Evolutionary conservation across 2,329 filamentous ascomycete genomes (phyloP), one percentile per base, ranked within the genome.

Genomic region (Tolypocladium nubicola): DNA sequence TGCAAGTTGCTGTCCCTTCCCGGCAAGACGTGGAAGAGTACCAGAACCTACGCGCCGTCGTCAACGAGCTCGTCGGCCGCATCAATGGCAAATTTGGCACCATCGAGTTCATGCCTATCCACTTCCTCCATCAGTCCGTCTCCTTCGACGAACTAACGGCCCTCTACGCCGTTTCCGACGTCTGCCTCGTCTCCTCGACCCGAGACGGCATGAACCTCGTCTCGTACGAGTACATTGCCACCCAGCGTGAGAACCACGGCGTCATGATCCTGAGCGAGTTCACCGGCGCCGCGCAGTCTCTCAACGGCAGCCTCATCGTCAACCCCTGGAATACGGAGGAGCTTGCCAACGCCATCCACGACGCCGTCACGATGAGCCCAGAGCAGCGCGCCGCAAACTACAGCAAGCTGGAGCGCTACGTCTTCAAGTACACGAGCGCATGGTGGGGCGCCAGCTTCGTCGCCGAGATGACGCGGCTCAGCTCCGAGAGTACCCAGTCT

Each of bases 241-340:
- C 89, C 3, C 93, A 99, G 70, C 84, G 89, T 65, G 86, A 95
- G 68, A 87, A 90, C 55, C 90, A 97, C 69, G 94, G 94, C 59
- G 88, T 90, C 60, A 87, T 99, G 83, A 92, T 99, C 57, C 83
- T 99, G 38, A 97, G 92, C 53, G 94, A 99, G 71, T 97, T 99
- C 69, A 92, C 94, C 0, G 94, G 94, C 49, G 94, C 94, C 9
- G 93, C 94, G 0, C 94, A 97, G 73, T 94, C 89, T 61, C 80
- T 99, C 58, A 97, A 96, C 64, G 93, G 93, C 60, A 91, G 89
- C 64, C 79, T 97, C 55, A 92, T 97, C 56, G 90, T 97, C 67
- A 99, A 99, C 73, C 94, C 94, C 1, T 99, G 94, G 94, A 97
- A 97, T 71, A 97, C 92, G 0, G 92, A 97, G 69, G 93, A 97